Evolutionary conservation across 1,139 yeast species (phyloP), one percentile per base, ranked within the genome.

Genomic region (Oligophagozyma castellii): DNA sequence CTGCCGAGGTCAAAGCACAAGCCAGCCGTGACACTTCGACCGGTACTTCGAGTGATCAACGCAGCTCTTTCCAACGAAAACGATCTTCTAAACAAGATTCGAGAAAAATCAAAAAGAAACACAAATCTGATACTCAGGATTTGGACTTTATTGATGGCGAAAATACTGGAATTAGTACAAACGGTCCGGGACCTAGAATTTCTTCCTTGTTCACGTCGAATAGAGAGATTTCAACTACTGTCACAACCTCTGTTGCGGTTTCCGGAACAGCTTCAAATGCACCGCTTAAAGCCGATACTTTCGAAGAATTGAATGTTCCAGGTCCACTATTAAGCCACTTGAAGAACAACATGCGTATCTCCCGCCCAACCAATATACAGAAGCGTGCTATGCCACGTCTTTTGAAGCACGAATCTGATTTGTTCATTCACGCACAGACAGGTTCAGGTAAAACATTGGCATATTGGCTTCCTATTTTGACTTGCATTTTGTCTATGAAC

Each of bases 381-480:
- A 67, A 81, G 39, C 59, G 75, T 5, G 92, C 80, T 0, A 61
- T 86, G n/a, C 95, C 96, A 2, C 64, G 66, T 28, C 55, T 89
- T 34, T 44, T 74, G 3, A 18, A 10, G 8, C 8, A 18, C 10
- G 32, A 39, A 8, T 67, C 72, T 27, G 95, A 86, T 54, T 58
- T 83, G 34, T 78, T 86, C 42, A 79, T 84, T 29, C 92, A 81
- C 47, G 94, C 96, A 0, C 95, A 84, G 54, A 86, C 96, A 0
- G 96, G 96, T 30, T 81, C 95, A 0, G 96, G 96, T 53, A 86
- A 86, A 51, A 84, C 96, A 0, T 57, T 86, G 35, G 74, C 96
- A 1, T 89, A 81, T 51, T 61, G 77, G 10, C 59, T 89, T 27
- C 98, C 98, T 0, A 73, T 89, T n/a, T 58, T 89, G 21, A 40